These are phyloP conservation scores for Phaffomyces opuntiae DNA, from an alignment of 805 yeast species.

Conservation along the genomic window DNA sequence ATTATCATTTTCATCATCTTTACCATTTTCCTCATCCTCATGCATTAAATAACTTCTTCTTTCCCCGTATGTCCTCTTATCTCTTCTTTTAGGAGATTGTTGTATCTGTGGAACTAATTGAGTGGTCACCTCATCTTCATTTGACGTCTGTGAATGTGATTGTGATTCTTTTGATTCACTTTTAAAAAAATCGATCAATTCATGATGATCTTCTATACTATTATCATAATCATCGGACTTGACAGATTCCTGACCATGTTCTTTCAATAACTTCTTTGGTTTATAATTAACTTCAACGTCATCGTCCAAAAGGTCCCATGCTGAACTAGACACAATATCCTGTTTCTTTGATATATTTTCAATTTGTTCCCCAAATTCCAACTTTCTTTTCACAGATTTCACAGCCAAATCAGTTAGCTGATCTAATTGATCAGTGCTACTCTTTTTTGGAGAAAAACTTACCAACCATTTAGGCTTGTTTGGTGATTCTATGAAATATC, in stretches of 20 bases:
- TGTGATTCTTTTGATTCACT: constrained; percentile 6
- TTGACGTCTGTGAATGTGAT: neutral
- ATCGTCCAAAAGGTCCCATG: constrained; percentile 5
- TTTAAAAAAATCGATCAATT: constrained; percentile 10
- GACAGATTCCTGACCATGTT: neutral
- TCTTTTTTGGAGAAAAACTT: constrained; percentile 1
- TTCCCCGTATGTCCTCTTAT: constrained; percentile 23
- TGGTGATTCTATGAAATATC: constrained; percentile 18
- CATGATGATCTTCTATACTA: neutral
- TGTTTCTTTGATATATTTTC: neutral
- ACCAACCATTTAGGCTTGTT: constrained; percentile 21
- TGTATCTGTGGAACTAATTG: neutral
- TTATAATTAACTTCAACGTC: neutral
- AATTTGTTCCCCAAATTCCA: constrained; percentile 1
- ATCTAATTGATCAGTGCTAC: neutral
- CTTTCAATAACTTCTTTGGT: constrained; percentile 2
- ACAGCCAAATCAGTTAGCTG: neutral
- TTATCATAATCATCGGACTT: neutral
- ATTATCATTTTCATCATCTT: constrained; percentile 11
- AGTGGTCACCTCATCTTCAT: neutral
- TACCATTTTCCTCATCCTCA: constrained; percentile 9
- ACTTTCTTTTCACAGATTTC: constrained; percentile 1
- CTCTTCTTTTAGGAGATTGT: constrained; percentile 8
- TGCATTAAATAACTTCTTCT: constrained; percentile 22
- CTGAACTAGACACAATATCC: neutral